Evolutionary conservation across 2,329 filamentous ascomycete genomes (phyloP), one percentile per base, ranked within the genome.

Genomic region (Lecanoromycetidae sp.): DNA sequence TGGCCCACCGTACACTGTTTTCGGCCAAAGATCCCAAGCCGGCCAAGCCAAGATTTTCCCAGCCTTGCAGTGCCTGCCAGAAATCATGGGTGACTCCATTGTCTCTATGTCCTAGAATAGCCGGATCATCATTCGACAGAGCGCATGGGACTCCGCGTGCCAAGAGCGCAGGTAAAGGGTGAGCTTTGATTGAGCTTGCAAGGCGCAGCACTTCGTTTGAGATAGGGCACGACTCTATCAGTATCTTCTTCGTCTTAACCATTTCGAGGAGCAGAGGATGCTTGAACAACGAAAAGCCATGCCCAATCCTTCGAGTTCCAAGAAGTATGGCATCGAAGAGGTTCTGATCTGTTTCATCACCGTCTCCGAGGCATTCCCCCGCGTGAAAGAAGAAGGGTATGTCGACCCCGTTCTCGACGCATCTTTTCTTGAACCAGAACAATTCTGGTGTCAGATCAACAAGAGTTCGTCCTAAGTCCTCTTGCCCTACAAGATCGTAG

Each of bases 371-470:
- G 27, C 80, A 86, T 65, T 95, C 88, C 54, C 88, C 90, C 0
- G 90, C 88, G 62, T 95, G 88, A 69, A 96, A 93, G 70, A 94
- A 94, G 69, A 95, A 94, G 1, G 90, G 90, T 8, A 98, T 79
- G 41, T 87, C 78, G 30, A 95, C 76, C 2, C 76, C 78, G 58
- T 87, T 81, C 59, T 84, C 74, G 0, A 77, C 76, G 61, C 87
- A 95, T 57, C 82, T 77, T 63, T 90, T 88, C 54, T 81, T 80
- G 72, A 96, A 95, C 87, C 87, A 95, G 64, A 95, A 90, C 0
- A 96, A 69, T 58, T 94, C 79, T 0, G 88, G 87, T 0, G 90
- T 74, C 3, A 94, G 67, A 55, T 91, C 84, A 25, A 75, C 72
- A 22, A 95, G 75, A 0, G 87, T 74, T 10, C 84, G 76, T 1